Conservation (phyloP, 768 basidiomycete genomes). For the Phlebiopsis gigantea region DNA sequence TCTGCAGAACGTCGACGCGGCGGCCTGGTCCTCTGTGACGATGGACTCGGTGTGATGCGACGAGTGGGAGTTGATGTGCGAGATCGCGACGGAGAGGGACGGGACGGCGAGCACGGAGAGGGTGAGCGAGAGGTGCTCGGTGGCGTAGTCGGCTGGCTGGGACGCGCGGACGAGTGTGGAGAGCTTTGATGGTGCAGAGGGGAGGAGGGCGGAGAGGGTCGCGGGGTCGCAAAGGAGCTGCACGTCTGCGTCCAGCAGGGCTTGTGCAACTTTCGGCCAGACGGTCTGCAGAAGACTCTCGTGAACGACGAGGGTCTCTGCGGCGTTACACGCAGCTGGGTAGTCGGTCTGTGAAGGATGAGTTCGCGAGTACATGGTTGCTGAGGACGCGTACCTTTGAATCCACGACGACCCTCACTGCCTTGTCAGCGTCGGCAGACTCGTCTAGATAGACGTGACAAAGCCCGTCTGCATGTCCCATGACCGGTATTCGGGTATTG, state of each 20-base stretch:
- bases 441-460: conserved; percentile 90
- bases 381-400: conserved; percentile 62
- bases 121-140: conserved; percentile 83
- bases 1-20: conserved; percentile 70
- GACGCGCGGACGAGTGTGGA: conserved; percentile 47
- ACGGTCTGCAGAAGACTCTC: conserved; percentile 59
- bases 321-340: conserved; percentile 93
- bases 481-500: conserved; percentile 88
- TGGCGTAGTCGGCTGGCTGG: conserved; percentile 63
- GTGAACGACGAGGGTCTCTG: conserved; percentile 87
- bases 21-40: conserved; percentile 70
- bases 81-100: conserved; percentile 69
- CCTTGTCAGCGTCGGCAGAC: conserved; percentile 72
- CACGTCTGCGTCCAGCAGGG: conserved; percentile 66
- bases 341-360: conserved; percentile 68
- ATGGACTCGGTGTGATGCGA: conserved; percentile 96
- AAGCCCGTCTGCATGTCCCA: conserved; percentile 98
- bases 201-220: conserved; percentile 52
- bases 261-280: conserved; percentile 77
- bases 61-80: conserved; percentile 88
- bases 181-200: conserved; percentile 29
- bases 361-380: background rate
- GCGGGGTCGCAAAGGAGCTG: conserved; percentile 73
- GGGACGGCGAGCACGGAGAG: conserved; percentile 76
- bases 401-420: conserved; percentile 77